A percentile compares a stretch with the other conserved stretches of the same genome.
Conservation (phyloP, 495 filamentous ascomycete genomes). For the Penicillium dipodomyicola region DNA sequence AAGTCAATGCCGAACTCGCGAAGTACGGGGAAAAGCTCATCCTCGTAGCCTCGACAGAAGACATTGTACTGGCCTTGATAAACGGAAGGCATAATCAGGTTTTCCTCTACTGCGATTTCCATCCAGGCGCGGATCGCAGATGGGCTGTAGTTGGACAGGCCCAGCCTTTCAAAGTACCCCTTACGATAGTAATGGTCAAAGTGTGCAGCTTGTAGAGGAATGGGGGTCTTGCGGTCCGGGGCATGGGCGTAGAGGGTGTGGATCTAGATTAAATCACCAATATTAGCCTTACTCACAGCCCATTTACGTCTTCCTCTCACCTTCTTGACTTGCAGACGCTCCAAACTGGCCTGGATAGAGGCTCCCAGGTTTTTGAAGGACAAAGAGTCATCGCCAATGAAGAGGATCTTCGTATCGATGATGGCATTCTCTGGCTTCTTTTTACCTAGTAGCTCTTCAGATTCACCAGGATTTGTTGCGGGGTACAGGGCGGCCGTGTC, state of each 20-base stretch:
- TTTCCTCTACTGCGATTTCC: slow-evolving; percentile 7
- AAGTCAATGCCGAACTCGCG: slow-evolving; percentile 49
- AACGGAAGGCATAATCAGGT: slow-evolving; percentile 12
- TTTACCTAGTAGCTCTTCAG: slow-evolving; percentile 14
- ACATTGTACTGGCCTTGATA: slow-evolving; percentile 39
- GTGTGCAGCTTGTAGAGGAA: slow-evolving; percentile 18
- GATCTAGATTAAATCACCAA: not conserved
- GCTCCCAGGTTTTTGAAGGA: slow-evolving; percentile 13
- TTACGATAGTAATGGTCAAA: slow-evolving; percentile 14
- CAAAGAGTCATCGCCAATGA: slow-evolving; percentile 11
- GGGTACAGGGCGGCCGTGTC: slow-evolving; percentile 22
- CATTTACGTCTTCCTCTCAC: not conserved
- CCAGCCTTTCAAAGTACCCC: slow-evolving; percentile 12
- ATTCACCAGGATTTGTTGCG: slow-evolving; percentile 11
- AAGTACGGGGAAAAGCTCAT: slow-evolving; percentile 51
- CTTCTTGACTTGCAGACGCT: slow-evolving; percentile 11
- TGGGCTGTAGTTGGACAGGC: slow-evolving; percentile 20
- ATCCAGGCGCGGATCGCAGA: slow-evolving; percentile 10
- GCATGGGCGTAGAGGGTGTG: slow-evolving; percentile 19
- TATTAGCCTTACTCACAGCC: not conserved
- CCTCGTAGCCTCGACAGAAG: slow-evolving; percentile 41
- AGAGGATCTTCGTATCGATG: slow-evolving; percentile 21
- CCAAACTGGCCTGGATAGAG: slow-evolving; percentile 13
- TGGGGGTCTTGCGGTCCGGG: slow-evolving; percentile 13
- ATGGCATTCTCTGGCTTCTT: slow-evolving; percentile 5